A percentile compares a stretch with the other conserved stretches of the same genome.
phyloP scores from a whole-genome alignment of 139 green algal genomes.

The Nannochloris sp. region DNA sequence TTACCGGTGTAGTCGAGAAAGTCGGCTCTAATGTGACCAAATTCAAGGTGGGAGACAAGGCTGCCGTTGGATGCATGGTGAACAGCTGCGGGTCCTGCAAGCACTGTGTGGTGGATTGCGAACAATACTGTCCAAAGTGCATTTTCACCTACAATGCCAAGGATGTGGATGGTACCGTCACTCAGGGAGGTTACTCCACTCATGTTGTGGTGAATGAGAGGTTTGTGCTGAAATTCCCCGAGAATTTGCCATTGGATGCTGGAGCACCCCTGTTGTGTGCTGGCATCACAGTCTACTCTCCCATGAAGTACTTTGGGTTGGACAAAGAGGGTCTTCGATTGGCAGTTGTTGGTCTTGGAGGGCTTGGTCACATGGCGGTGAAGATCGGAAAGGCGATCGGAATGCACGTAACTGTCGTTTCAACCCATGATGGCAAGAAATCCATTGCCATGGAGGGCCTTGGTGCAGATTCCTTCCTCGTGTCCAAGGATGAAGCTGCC shows the following conservation, averaged over 20 bases:
- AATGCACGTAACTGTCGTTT: conserved; percentile 58
- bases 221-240: conserved; percentile 43
- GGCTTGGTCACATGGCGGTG: conserved; percentile 58
- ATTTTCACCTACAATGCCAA: conserved; percentile 64
- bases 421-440: conserved; percentile 52
- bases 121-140: conserved; percentile 44
- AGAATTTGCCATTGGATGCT: conserved; percentile 44
- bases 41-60: conserved; percentile 66
- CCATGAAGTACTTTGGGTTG: conserved; percentile 56
- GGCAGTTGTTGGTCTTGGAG: conserved; percentile 62
- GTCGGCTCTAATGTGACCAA: conserved; percentile 52
- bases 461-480: conserved; percentile 50
- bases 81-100: conserved; percentile 49
- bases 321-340: conserved; percentile 65
- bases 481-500: conserved; percentile 44
- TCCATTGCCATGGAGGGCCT: conserved; percentile 53
- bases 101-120: conserved; percentile 19
- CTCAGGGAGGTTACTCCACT: conserved; percentile 66
- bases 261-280: conserved; percentile 74
- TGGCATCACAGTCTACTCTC: conserved; percentile 62
- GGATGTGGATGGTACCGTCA: conserved; percentile 36
- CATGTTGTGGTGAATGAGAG: conserved; percentile 44
- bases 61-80: conserved; percentile 69
- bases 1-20: conserved; percentile 71
- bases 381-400: conserved; percentile 66